Base-by-base conservation (phyloP, 75 land plant genomes). In the Selaginella moellendorffii region DNA sequence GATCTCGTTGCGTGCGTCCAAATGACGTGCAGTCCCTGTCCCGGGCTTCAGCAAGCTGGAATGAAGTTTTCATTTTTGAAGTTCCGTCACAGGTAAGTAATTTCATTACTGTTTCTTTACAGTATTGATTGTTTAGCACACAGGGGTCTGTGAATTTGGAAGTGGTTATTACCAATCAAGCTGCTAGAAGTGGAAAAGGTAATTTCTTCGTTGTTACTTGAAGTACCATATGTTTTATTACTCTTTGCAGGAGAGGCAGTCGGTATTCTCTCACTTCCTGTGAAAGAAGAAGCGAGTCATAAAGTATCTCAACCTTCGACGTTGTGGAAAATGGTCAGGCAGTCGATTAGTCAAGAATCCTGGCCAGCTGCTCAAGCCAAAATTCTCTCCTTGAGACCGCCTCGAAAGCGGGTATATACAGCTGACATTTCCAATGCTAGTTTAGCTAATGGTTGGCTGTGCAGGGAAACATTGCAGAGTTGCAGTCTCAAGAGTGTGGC, bases 11-110 rank as follows among this genome's bases (percentile, higher is more conserved):
- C 79, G 87, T 81, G 18, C 71, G 80, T 61, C 96, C 96, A 24
- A 28, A 58, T 8, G 27, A 70, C 62, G 24, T 62, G n/a, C 63
- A 74, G 19, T 54, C 14, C 14, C 42, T 54, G 54, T 63, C 53
- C 23, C 30, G 59, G 22, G 69, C 64, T 56, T 54, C 42, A 52
- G 99, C 80, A 1, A 77, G 71, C 24, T 95, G 99, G 99, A 89
- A 95, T 84, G 99, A 95, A 64, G 80, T 95, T 61, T 89, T 95
- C 68, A 74, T 95, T 24, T 95, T 95, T 80, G 99, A 89, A 74
- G 77, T 95, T 68, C 90, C 87, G 64, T 66, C 71, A 22, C 76
- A 88, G 90, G 96, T 85, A 72, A 9, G 2, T 26, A 28, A 2
- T 23, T 26, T 36, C 14, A 36, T 36, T 36, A 5, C 5, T 36